Base-by-base conservation (phyloP, 2,329 filamentous ascomycete species). In the Calonectria ilicicola region DNA sequence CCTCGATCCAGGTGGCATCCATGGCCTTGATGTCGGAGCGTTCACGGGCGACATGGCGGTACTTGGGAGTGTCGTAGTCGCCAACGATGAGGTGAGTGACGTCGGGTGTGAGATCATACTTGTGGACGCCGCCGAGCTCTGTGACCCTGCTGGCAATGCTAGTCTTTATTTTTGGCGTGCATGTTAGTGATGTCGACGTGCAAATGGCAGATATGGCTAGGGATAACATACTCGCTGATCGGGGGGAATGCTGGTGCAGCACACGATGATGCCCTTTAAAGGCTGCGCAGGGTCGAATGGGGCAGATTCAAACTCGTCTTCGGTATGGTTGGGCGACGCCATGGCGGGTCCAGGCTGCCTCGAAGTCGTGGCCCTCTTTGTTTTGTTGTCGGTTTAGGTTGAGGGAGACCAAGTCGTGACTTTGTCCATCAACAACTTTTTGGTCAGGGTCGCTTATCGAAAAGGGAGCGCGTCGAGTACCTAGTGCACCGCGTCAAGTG, bases 31-130 rank as follows among this genome's bases (percentile, higher is more conserved):
- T 93, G 80, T 99, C 97, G 60, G 93, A 92, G 65, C 97, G 91
- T 82, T 96, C 94, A 81, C 93, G 94, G 67, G 96, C 97, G 80
- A 98, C 96, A 87, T 98, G 98, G 83, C 93, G 93, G 85, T 99
- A 99, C 84, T 99, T 99, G 63, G 94, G 91, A 1, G 96, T 98
- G 82, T 96, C 91, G 80, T 95, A 94, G 79, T 94, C 93, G 82
- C 96, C 97, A 74, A 98, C 95, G 75, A 99, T 90, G 58, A 99
- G 91, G 86, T 99, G 97, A 6, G 97, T 98, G 60, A 98, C 95
- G 83, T 98, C 95, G 69, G 94, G 94, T n/a, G 96, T 98, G 53
- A 99, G 91, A 83, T 99, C 96, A 83, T 95, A 93, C 79, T 94
- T 95, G 88, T 98, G 94, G 72, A 90, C 84, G 64, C 96, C 97